Base-by-base conservation (phyloP, 331 rosid species). In the Ulmus americana region DNA sequence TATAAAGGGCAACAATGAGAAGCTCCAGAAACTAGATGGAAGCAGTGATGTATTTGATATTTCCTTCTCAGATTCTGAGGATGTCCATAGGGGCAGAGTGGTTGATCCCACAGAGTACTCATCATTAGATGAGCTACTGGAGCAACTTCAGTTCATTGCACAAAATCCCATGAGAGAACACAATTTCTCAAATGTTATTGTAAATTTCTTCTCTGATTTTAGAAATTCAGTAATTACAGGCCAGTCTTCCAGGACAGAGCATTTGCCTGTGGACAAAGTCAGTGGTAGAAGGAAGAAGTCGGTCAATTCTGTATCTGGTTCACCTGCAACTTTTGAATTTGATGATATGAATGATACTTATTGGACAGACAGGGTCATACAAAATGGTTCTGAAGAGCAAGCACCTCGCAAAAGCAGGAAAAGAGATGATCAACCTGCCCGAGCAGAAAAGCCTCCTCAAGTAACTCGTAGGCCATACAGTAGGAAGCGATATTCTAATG, bases 321-420 rank as follows among this genome's bases (percentile, higher is more conserved):
- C 70, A 40, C 86, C 96, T 3, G 88, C 83, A 66, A 77, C 96
- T 67, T 92, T 86, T 82, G 97, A 92, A 75, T 92, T 92, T 74
- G 96, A 92, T 68, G 97, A 88, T 72, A 88, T 87, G 98, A 89
- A 82, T 52, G 97, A 92, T 74, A 85, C 95, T 42, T 92, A 92
- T 50, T 87, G 98, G 98, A 92, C 95, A 5, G 97, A 92, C 76
- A 89, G 86, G 78, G 95, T 92, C 64, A 79, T 92, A 61, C 87
- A 89, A 67, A 89, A 87, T 79, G 95, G 94, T 38, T 69, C 78
- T 47, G 98, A 92, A 77, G 97, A 76, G 76, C 87, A 81, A 72
- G 75, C 83, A 49, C 35, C 82, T 14, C 84, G 77, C 72, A 83
- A 50, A 79, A 65, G 42, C 69, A 83, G 73, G 70, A 92, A 81